Conservation (phyloP, 257 asterid species). For the Voacanga thouarsii region DNA sequence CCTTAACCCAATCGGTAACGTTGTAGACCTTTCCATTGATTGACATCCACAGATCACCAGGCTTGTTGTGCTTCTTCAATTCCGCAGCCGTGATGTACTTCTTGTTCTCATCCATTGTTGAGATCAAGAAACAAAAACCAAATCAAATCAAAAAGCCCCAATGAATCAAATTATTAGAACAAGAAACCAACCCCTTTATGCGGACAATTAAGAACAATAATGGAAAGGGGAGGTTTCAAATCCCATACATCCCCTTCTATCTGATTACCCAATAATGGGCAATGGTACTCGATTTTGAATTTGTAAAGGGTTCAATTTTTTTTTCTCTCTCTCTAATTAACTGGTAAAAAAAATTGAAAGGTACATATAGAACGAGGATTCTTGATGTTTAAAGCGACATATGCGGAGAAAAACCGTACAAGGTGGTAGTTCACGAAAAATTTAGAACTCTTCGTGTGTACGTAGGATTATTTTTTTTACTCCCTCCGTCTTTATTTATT, state of each 20-base stretch:
- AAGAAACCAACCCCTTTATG: neutral
- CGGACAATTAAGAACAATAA: neutral
- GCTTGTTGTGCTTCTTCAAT: conserved; percentile 32
- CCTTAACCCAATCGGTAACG: conserved; percentile 38
- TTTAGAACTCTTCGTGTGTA: neutral
- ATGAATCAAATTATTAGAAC: neutral
- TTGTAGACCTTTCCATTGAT: conserved; percentile 43
- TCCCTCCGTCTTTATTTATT: no score
- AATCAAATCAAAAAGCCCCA: neutral
- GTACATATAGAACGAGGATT: neutral
- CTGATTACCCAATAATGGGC: neutral
- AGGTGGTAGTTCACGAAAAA: neutral
- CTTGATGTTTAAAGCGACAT: neutral
- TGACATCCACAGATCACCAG: conserved; percentile 41
- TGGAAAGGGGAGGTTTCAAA: neutral
- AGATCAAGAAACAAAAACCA: neutral
- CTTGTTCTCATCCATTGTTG: conserved; percentile 22
- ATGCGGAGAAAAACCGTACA: neutral
- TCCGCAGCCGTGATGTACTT: conserved; percentile 37
- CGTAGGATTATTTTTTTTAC: neutral
- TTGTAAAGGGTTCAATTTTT: neutral
- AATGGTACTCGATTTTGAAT: neutral
- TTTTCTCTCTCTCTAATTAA: no score
- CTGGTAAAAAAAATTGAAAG: no score
- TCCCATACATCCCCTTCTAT: neutral